Evolutionary conservation across 768 basidiomycete species (phyloP), one percentile per base, ranked within the genome.

Genomic region (Leccinum incarnatum): DNA sequence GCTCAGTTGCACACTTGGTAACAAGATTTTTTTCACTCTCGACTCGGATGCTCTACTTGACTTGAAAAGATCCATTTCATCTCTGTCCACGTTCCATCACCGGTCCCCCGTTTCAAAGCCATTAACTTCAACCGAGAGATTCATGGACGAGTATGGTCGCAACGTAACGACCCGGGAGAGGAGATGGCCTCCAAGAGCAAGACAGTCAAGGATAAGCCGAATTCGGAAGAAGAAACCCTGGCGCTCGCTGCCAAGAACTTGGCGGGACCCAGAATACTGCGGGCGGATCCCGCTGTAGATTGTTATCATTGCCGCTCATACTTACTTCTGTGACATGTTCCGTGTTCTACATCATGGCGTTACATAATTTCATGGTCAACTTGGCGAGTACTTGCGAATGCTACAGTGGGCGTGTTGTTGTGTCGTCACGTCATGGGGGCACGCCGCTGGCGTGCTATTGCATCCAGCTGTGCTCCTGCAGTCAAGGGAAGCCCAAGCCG

Each of bases 161-260:
- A 55, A 46, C 34, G 47, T 61, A 23, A 48, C 53, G 27, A 42
- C 50, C 23, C 23, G 29, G 29, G 9, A 30, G 9, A 30, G 21
- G 30, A 4, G 21, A 30, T 48, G 6, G 37, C 30, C 15, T 29
- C 48, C 11, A 54, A 58, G 32, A 21, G 34, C 15, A 58, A 25
- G 58, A 11, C 6, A 29, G 42, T 14, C 29, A 59, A 51, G 29
- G 55, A 59, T 49, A 53, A 52, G 21, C 23, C 30, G 32, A 52
- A 59, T 10, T 15, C 3, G 23, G 53, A 58, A 30, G 53, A 49
- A 29, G 49, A 47, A 45, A 40, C 9, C n/a, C 42, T 37, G 21
- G 57, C 49, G 32, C 10, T 36, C 9, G 45, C 32, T 14, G 40
- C 49, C 19, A 25, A 57, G 48, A 58, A 58, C 29, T 30, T 30